phyloP scores from a whole-genome alignment of 2,329 filamentous ascomycete species.

The Rhinocladiella similis region DNA sequence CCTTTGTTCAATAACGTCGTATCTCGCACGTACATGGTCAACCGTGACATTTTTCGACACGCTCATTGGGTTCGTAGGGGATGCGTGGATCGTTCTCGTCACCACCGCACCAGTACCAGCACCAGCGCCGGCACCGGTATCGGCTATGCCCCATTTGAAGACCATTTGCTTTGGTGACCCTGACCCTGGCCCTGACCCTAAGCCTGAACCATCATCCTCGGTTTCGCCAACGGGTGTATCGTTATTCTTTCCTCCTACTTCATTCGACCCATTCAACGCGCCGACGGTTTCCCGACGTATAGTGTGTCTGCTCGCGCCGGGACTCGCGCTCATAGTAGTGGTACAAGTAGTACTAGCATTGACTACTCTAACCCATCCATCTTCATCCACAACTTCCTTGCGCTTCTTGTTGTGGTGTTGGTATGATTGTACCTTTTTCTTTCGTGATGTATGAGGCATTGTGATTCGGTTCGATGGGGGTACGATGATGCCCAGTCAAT shows the following conservation, averaged over 20 bases:
- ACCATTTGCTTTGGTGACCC: too few species aligned
- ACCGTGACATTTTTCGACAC: not conserved
- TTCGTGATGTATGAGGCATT: conserved; percentile 26
- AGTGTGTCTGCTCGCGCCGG: too few species aligned
- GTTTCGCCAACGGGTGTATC: too few species aligned
- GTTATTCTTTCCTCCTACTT: too few species aligned
- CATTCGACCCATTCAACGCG: too few species aligned
- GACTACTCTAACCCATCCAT: conserved; percentile 24
- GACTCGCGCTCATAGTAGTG: too few species aligned
- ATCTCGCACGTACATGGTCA: conserved; percentile 7
- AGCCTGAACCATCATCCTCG: too few species aligned
- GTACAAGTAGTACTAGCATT: not conserved
- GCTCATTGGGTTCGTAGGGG: not conserved
- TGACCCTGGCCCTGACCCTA: too few species aligned
- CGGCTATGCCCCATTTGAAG: too few species aligned
- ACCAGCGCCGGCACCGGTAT: too few species aligned
- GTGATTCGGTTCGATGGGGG: not conserved
- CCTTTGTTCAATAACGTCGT: conserved; percentile 3
- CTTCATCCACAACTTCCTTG: conserved; percentile 18
- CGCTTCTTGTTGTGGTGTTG: conserved; percentile 9
- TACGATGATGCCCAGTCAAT: too few species aligned
- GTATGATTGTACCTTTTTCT: conserved; percentile 12
- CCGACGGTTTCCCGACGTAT: too few species aligned
- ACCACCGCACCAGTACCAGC: not conserved
- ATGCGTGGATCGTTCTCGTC: not conserved